Percentiles rank a stretch among this genome's conserved stretches.
These are phyloP conservation scores for Ramalina intermedia DNA, from an alignment of 495 filamentous ascomycete species.

Conservation along the genomic window DNA sequence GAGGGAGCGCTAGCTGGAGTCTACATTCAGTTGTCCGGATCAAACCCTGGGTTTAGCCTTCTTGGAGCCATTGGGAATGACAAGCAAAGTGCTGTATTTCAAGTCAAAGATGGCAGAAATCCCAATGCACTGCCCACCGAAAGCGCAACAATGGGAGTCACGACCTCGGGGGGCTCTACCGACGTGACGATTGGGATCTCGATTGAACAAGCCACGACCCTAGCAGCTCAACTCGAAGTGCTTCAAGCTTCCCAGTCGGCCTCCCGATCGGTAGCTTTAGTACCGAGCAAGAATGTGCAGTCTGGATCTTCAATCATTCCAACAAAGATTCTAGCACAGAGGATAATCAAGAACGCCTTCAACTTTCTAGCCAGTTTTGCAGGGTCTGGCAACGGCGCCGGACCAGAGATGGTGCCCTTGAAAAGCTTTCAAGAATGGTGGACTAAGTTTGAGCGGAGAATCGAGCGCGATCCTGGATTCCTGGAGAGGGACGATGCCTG, in stretches of 20 bases:
- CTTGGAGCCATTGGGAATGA: conserved; percentile 78
- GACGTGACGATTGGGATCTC: conserved; percentile 61
- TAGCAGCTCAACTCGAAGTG: conserved; percentile 51
- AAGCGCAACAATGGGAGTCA: conserved; percentile 25
- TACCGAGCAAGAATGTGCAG: conserved; percentile 14
- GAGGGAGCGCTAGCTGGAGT: conserved; percentile 70
- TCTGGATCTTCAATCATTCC: conserved; percentile 24
- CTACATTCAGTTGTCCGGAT: conserved; percentile 56
- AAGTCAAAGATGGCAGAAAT: conserved; percentile 28
- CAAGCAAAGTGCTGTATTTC: conserved; percentile 83
- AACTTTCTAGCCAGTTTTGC: conserved; percentile 90
- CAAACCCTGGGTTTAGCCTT: conserved; percentile 47
- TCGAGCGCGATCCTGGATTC: conserved; percentile 77
- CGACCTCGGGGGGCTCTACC: conserved; percentile 14
- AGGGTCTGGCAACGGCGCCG: conserved; percentile 29
- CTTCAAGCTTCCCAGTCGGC: conserved; percentile 30
- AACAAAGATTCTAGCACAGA: conserved; percentile 70
- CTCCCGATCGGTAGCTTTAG: conserved; percentile 20
- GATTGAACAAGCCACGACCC: conserved; percentile 57
- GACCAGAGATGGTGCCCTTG: conserved; percentile 73
- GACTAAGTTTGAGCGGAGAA: conserved; percentile 82
- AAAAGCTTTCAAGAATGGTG: conserved; percentile 95
- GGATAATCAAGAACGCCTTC: conserved; percentile 94
- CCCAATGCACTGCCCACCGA: conserved; percentile 5
- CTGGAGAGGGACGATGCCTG: conserved; percentile 59